A percentile compares a stretch with the other conserved stretches of the same genome.
Evolutionary conservation across 768 basidiomycete genomes (phyloP).

Genomic region (Macrolepiota fuliginosa): DNA sequence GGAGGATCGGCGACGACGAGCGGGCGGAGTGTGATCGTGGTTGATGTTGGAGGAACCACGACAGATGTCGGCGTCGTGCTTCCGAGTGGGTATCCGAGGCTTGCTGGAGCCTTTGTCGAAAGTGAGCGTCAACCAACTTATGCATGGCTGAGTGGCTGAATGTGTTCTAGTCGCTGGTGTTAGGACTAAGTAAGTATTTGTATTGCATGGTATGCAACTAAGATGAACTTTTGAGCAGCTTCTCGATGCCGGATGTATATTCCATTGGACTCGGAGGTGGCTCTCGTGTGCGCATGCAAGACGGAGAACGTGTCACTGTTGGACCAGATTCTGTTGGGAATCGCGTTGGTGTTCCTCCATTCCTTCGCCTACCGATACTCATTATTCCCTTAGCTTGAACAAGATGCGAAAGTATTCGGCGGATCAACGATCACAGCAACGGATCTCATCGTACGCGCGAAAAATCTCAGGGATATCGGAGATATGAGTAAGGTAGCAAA

Average conservation of each 20-base stretch:
- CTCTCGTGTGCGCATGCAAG: constrained; percentile 41
- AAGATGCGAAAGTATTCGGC: constrained; percentile 53
- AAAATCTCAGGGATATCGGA: constrained; percentile 18
- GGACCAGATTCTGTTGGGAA: constrained; percentile 70
- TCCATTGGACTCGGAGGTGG: constrained; percentile 68
- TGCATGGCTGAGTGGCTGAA: not conserved
- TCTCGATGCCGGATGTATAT: constrained; percentile 55
- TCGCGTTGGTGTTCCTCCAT: constrained; percentile 16
- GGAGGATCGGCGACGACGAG: constrained; percentile 9
- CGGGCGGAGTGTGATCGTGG: constrained; percentile 41
- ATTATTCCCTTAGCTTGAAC: constrained; percentile 25
- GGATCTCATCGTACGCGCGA: constrained; percentile 45
- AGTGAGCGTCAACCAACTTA: constrained; percentile 14
- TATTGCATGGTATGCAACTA: too few species aligned
- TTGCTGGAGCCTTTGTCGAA: constrained; percentile 61
- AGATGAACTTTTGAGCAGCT: constrained; percentile 21
- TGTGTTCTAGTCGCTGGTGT: constrained; percentile 46
- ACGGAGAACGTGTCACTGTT: constrained; percentile 40
- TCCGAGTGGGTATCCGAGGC: constrained; percentile 57
- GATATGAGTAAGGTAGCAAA: constrained; percentile 15
- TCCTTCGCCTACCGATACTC: constrained; percentile 19
- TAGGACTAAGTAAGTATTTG: constrained; percentile 40
- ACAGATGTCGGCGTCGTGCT: constrained; percentile 63
- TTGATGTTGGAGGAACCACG: constrained; percentile 67
- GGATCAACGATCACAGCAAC: constrained; percentile 59